Evolutionary conservation across 2,329 filamentous ascomycete species (phyloP), one percentile per base, ranked within the genome.

Genomic region (Botrytis squamosa): DNA sequence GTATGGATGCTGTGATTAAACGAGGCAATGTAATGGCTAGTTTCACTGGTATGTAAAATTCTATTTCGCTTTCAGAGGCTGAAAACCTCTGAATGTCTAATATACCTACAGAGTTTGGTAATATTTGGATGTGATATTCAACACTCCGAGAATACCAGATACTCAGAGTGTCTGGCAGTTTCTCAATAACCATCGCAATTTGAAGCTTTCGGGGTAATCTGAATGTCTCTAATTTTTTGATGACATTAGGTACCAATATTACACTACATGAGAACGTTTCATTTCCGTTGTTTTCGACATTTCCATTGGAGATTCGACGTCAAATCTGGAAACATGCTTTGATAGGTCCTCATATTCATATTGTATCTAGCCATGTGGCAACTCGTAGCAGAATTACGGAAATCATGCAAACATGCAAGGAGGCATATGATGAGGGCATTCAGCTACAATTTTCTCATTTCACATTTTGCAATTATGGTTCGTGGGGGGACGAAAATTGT

Each of bases 241-340:
- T 6, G 6, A 18, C n/a, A 29, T 8, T 18, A 57, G 52, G 52
- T 33, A 29, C n/a, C 52, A 57, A 18, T 9, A 57, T 18, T 8
- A 57, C 16, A 29, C 25, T 3, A 29, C 7, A 18, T 33, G n/a
- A 57, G n/a, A 1, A 57, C 7, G 14, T 57, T 46, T 7, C 20
- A 20, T 64, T 71, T 22, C 36, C 25, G n/a, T 62, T 49, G 1
- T 64, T 71, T 29, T 14, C 42, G 1, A 10, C 14, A 4, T 49
- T 71, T 22, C 42, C 42, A 38, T 29, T 49, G 22, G 69, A 71
- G 9, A 52, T 71, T 38, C 69, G 59, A 29, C 42, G 36, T 25
- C n/a, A 49, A 4, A 25, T 64, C 22, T 64, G 69, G 69, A 71
- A 33, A 16, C 42, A 71, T 55, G 59, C 69, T 40, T n/a, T 71